Evolutionary conservation across 352 stramenopile genomes (phyloP).

Genomic region (Phytophthora ohioensis): DNA sequence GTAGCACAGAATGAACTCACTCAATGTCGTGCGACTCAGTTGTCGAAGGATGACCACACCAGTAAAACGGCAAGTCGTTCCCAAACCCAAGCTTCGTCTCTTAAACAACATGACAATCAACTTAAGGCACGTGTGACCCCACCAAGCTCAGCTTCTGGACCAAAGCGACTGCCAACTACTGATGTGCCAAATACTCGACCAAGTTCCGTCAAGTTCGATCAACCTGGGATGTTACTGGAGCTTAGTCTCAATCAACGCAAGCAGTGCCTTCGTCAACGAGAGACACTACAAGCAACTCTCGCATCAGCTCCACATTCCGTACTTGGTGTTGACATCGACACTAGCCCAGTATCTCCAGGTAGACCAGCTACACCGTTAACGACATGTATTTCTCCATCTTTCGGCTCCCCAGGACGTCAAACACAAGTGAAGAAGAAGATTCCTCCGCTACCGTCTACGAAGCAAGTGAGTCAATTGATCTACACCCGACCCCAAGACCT

Average conservation of each 20-base stretch:
- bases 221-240: slow-evolving; percentile 73
- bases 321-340: slow-evolving; percentile 57
- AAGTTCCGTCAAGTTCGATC: slow-evolving; percentile 65
- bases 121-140: slow-evolving; percentile 20
- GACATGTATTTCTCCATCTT: slow-evolving; percentile 19
- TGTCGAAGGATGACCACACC: neutral
- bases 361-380: slow-evolving; percentile 12
- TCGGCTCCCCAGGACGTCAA: slow-evolving; percentile 1
- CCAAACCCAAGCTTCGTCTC: slow-evolving; percentile 7
- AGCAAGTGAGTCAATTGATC: slow-evolving; percentile 70
- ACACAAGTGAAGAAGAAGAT: slow-evolving; percentile 50
- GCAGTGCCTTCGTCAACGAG: slow-evolving; percentile 60
- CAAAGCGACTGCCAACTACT: slow-evolving; percentile 22
- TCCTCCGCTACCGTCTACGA: slow-evolving; percentile 58
- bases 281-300: slow-evolving; percentile 52
- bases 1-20: slow-evolving; percentile 61
- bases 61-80: slow-evolving; percentile 19
- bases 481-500: slow-evolving; percentile 76
- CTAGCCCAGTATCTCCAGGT: slow-evolving; percentile 22
- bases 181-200: slow-evolving; percentile 52
- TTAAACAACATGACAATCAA: slow-evolving; percentile 20
- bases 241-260: slow-evolving; percentile 74
- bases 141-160: slow-evolving; percentile 24
- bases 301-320: slow-evolving; percentile 61
- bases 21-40: slow-evolving; percentile 46